These are phyloP conservation scores for Tulasnella sp. DNA, from an alignment of 768 basidiomycete genomes.

Conservation along the genomic window DNA sequence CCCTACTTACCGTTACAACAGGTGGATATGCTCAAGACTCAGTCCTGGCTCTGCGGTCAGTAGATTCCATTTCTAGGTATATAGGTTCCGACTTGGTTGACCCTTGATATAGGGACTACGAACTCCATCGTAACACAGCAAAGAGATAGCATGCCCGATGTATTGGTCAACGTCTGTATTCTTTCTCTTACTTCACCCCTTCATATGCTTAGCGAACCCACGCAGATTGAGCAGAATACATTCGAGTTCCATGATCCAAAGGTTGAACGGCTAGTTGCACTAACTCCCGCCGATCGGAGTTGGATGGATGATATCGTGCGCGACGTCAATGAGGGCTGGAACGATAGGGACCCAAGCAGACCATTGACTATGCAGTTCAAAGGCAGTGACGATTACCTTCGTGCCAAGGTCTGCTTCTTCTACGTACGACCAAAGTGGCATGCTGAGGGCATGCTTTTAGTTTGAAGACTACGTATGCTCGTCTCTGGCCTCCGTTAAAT, in stretches of 20 bases:
- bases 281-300: slow-evolving; percentile 88
- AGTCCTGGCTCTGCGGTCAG: slow-evolving; percentile 71
- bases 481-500: slow-evolving; percentile 79
- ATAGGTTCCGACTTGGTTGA: background rate
- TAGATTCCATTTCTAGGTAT: background rate
- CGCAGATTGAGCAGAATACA: slow-evolving; percentile 68
- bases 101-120: slow-evolving; percentile 44
- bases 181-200: background rate
- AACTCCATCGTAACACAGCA: slow-evolving; percentile 93
- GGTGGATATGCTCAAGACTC: slow-evolving; percentile 70
- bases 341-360: slow-evolving; percentile 45
- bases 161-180: slow-evolving; percentile 66
- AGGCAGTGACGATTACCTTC: slow-evolving; percentile 90
- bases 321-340: slow-evolving; percentile 76
- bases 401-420: slow-evolving; percentile 50
- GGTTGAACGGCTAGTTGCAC: slow-evolving; percentile 59
- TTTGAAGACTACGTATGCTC: slow-evolving; percentile 93
- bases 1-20: slow-evolving; percentile 95
- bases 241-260: slow-evolving; percentile 80
- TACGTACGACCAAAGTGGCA: background rate
- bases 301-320: slow-evolving; percentile 95
- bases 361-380: slow-evolving; percentile 67
- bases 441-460: slow-evolving; percentile 26
- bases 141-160: slow-evolving; percentile 61
- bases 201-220: background rate